Evolutionary conservation across 192 early-diverging fungal genomes (phyloP), one percentile per base, ranked within the genome.

Genomic region (Coemansia sp.): DNA sequence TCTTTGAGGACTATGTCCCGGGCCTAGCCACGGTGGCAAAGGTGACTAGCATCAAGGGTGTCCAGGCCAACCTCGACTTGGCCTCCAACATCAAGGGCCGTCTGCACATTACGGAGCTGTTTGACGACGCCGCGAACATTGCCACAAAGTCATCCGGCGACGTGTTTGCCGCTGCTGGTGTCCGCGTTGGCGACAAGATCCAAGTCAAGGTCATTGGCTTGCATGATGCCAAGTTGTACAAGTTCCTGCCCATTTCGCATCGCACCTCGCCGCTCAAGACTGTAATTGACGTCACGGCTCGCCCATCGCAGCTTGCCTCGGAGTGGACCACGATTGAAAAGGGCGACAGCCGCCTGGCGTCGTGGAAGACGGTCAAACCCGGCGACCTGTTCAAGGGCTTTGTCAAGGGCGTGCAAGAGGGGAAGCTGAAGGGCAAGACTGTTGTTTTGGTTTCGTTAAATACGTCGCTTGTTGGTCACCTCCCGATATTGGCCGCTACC

Each of bases 11-110:
- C 60, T 80, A 77, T 38, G 62, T 59, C 37, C 84, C 86, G 6
- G 88, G 88, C 13, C 28, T 68, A 4, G 44, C 75, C 17, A 78
- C 82, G 0, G 66, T 74, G 43, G 87, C 77, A 33, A 78, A 62
- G 26, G 76, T 89, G 33, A 62, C 62, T 9, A 63, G 74, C 38
- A 77, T 89, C 68, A 86, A 87, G 42, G 77, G 77, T 5, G 74
- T 62, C 13, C 87, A 91, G 58, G 72, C 89, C 60, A 90, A 90
- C 49, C 64, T 95, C 33, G 67, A 64, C 7, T 79, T 95, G 35
- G 93, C 90, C 11, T 71, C 78, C 33, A 91, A 92, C 67, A 69
- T 93, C 30, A 86, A 88, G 67, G 94, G 92, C 17, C 87, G 92
- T 43, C 64, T 95, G 59, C 92, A 94, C 67, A 68, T 89, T 44